These are phyloP conservation scores for Termitomyces sp. DNA, from an alignment of 768 basidiomycete genomes.

Conservation along the genomic window DNA sequence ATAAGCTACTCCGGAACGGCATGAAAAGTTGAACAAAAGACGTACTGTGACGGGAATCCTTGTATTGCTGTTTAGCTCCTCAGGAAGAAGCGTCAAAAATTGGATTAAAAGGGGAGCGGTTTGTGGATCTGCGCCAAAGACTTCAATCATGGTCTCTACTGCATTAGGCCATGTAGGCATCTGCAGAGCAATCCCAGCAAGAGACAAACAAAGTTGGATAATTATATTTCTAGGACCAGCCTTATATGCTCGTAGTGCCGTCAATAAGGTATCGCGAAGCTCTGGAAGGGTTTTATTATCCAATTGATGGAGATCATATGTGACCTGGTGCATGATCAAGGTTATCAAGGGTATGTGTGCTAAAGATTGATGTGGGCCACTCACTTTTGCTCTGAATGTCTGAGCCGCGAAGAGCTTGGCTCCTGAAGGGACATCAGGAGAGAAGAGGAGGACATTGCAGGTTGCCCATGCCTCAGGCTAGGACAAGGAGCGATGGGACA, in stretches of 20 bases:
- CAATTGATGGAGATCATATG: conserved; percentile 91
- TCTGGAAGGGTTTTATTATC: conserved; percentile 63
- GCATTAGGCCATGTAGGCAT: conserved; percentile 81
- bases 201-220: conserved; percentile 84
- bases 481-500: conserved; percentile 52
- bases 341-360: conserved; percentile 22
- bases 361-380: conserved; percentile 19
- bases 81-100: conserved; percentile 87
- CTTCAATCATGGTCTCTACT: conserved; percentile 75
- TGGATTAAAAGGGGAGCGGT: conserved; percentile 83
- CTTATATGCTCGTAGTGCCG: conserved; percentile 68
- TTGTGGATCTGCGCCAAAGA: conserved; percentile 77
- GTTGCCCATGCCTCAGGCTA: conserved; percentile 97
- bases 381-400: conserved; percentile 90
- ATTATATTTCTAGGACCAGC: conserved; percentile 79
- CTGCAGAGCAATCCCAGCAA: conserved; percentile 89
- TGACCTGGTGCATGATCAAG: conserved; percentile 59
- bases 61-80: conserved; percentile 80
- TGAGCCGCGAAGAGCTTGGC: conserved; percentile 95
- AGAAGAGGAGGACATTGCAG: conserved; percentile 86
- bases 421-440: conserved; percentile 68
- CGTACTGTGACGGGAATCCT: conserved; percentile 86
- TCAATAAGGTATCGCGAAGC: conserved; percentile 83
- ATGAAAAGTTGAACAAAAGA: conserved; percentile 9
- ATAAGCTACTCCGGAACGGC: not conserved